Evolutionary conservation across 192 early-diverging fungal species (phyloP).

Genomic region (Backusella macrospora): DNA sequence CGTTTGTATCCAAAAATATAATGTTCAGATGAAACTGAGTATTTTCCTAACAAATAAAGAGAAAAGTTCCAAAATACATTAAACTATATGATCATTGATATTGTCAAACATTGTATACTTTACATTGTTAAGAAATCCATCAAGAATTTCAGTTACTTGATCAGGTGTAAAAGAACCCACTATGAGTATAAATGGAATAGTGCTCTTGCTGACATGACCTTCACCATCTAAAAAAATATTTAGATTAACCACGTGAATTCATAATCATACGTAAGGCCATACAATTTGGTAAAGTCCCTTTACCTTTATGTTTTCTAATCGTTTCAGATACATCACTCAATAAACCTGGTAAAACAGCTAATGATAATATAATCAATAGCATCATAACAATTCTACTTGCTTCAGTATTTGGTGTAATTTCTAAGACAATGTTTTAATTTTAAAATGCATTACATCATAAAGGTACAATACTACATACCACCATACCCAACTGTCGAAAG

Average conservation of each 20-base stretch:
- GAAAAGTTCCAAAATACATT: neutral
- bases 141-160: conserved; percentile 44
- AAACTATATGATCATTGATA: neutral
- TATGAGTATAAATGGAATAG: conserved; percentile 43
- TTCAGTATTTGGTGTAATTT: conserved; percentile 57
- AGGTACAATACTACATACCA: conserved; percentile 8
- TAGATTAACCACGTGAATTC: neutral
- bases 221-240: conserved; percentile 11
- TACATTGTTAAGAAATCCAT: conserved; percentile 47
- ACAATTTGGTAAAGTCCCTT: neutral
- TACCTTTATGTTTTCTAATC: conserved; percentile 30
- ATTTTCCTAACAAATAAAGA: neutral
- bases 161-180: conserved; percentile 43
- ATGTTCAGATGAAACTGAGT: conserved; percentile 33
- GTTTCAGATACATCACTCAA: conserved; percentile 46
- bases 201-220: conserved; percentile 19
- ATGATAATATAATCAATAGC: conserved; percentile 53
- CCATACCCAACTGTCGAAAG: conserved; percentile 73
- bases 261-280: neutral
- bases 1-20: conserved; percentile 45
- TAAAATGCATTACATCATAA: neutral
- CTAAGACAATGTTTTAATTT: conserved; percentile 23
- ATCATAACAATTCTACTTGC: conserved; percentile 57
- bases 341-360: conserved; percentile 61
- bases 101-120: neutral